Evolutionary conservation across 805 yeast species (phyloP), one percentile per base, ranked within the genome.

Genomic region (Yarrowia porcina): DNA sequence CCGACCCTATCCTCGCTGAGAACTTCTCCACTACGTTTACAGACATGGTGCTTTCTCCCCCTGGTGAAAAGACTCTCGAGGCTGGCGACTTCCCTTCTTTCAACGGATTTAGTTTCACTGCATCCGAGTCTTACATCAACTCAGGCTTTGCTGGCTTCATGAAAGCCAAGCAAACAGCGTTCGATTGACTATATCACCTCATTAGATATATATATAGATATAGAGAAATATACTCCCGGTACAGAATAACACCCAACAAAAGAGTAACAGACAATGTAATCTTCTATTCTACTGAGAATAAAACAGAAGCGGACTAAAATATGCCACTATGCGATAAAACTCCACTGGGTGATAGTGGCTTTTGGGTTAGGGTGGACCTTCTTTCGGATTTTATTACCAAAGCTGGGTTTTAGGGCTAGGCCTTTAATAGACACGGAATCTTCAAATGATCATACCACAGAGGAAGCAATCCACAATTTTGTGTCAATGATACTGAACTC

Each of bases 21-120:
- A 90, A 90, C 69, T 90, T 90, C 71, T 90, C 89, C 66, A 74
- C 80, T 10, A 92, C 88, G 65, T 90, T 90, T 74, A 90, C 97
- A 0, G 80, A 80, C 9, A 80, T 89, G 86, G 76, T 68, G 1
- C 57, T 78, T 38, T 69, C 75, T 18, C 76, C 76, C 8, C 35
- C 61, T 27, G 49, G 32, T 4, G 61, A 38, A 18, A 56, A 28
- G 20, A n/a, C n/a, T 2, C 30, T 41, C 4, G 61, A 39, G n/a
- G 28, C 49, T 10, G 45, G 38, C 2, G 41, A 56, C 12, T 20
- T 56, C 17, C 61, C 61, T 6, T 39, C 61, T 3, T 56, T 56
- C 38, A 42, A 56, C 15, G 61, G 61, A 5, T 56, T 56, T 18
- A 28, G 38, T 28, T 56, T 56, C 30, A 56, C 61, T 20, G 61